Base-by-base conservation (phyloP, 106 monocot genomes). In the Dendrobium chrysotoxum region DNA sequence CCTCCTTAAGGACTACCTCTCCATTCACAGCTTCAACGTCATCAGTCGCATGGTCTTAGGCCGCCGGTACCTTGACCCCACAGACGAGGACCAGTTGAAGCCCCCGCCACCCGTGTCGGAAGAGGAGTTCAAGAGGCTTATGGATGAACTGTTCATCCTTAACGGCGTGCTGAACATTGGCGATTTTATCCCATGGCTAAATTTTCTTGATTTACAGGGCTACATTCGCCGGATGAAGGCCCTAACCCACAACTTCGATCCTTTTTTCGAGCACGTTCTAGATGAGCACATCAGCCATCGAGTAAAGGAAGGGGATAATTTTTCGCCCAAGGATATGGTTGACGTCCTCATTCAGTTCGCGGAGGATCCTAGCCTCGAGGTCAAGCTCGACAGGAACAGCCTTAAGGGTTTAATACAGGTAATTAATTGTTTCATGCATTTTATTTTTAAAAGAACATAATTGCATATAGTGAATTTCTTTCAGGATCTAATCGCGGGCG, bases 21-120 rank as follows among this genome's bases (percentile, higher is more conserved):
- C 86, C 5, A 90, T 88, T 21, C 40, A 89, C 5, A 95, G 85
- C 58, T 81, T 95, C 40, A 86, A 87, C 76, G 81, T 90, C 46
- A 95, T 95, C 8, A 78, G 88, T 54, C 83, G 92, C 54, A 95
- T 95, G 95, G 92, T 90, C 11, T 70, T 95, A 18, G 95, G 95
- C 23, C 90, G 81, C 84, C 88, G 81, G 67, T 95, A 90, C 77
- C n/a, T 84, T 17, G 85, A 84, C 77, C 80, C 75, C 16, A 31
- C 47, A 18, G 74, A 78, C 53, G 72, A 20, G 13, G 50, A 75
- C 42, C 71, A 80, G 40, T 28, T 10, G 16, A 31, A 45, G 75
- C 53, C 80, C 4, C 77, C 85, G 79, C 76, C 88, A 16, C 61
- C 80, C 5, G 79, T 90, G 79, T 73, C 89, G 20, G 83, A 88